Evolutionary conservation across 768 basidiomycete genomes (phyloP), one percentile per base, ranked within the genome.

Genomic region (Pisolithus microcarpus): DNA sequence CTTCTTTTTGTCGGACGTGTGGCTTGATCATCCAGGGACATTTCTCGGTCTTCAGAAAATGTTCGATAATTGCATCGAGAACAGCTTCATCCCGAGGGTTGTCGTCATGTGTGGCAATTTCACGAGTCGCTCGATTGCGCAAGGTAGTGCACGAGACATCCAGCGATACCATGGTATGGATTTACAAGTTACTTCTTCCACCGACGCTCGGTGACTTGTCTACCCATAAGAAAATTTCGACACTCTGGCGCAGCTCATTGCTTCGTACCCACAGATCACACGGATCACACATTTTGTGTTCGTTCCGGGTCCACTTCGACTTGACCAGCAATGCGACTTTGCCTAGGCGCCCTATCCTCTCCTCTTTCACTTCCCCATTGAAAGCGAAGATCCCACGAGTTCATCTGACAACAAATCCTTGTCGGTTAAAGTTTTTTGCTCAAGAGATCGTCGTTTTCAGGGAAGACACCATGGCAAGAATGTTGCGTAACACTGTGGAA

Each of bases 31-130:
- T 56, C 84, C 91, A 0, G 79, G 84, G 52, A 92, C 91, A 1
- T 68, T 98, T 4, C 64, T 73, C 5, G 91, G 90, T 4, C 74
- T 99, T 11, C 79, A 81, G 53, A 84, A 85, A 60, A 81, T 98
- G 71, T 87, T 98, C 55, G 88, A 93, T 57, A 87, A 91, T 58
- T 91, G 91, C 57, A 81, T 90, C 43, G 91, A 92, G 55, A 88
- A 82, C 52, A 82, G 73, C 52, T 92, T 87, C 66, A 85, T 93
- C 52, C 96, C 96, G 0, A 87, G 85, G 59, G 76, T 92, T 11
- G 87, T 97, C 54, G 79, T 98, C 23, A 74, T 98, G 38, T 99
- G 96, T 56, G 96, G 96, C 0, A 96, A 96, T 68, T 99, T 98
- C 65, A 87, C 87, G 2, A 91, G 85, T 56, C 80, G 78, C 55